A percentile compares a stretch with the other conserved stretches of the same genome.
phyloP scores from a whole-genome alignment of 345 rosid species.

The Mallotus nudiflorus region DNA sequence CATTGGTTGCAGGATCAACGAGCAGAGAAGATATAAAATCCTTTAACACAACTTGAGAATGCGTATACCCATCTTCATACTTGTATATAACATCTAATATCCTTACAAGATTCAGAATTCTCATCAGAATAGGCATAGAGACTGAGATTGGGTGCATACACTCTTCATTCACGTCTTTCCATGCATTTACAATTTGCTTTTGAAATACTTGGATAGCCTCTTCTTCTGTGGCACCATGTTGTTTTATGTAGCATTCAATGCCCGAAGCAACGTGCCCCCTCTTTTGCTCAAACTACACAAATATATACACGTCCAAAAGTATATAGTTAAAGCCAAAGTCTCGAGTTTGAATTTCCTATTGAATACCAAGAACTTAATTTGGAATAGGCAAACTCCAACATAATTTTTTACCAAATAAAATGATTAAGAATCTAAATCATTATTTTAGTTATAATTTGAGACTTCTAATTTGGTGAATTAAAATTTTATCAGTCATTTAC shows the following conservation, averaged over 20 bases:
- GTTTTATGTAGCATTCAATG: slow-evolving; percentile 39
- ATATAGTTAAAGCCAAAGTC: too few relatives aligned
- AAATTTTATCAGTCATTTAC: too few relatives aligned
- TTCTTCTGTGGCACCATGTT: slow-evolving; percentile 21
- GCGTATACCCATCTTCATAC: slow-evolving; percentile 30
- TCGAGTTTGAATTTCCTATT: too few relatives aligned
- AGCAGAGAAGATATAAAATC: slow-evolving; percentile 3
- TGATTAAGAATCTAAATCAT: too few relatives aligned
- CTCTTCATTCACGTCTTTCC: slow-evolving; percentile 43
- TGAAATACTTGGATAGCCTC: slow-evolving; percentile 19
- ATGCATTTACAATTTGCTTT: slow-evolving; percentile 5
- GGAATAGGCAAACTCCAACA: too few relatives aligned
- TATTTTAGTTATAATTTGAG: too few relatives aligned
- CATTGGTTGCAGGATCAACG: not conserved
- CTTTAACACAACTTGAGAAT: not conserved
- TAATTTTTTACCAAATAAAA: too few relatives aligned
- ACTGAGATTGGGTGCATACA: slow-evolving; percentile 18
- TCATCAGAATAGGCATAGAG: slow-evolving; percentile 19
- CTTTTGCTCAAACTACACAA: slow-evolving; percentile 15
- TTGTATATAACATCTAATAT: slow-evolving; percentile 28
- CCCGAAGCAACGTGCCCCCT: slow-evolving; percentile 27
- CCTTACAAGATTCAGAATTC: slow-evolving; percentile 25
- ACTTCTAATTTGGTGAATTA: too few relatives aligned
- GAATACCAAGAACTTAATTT: too few relatives aligned
- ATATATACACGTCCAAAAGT: too few relatives aligned